These are phyloP conservation scores for Akebia trifoliata DNA, from an alignment of 164 flowering plant species.

Conservation along the genomic window DNA sequence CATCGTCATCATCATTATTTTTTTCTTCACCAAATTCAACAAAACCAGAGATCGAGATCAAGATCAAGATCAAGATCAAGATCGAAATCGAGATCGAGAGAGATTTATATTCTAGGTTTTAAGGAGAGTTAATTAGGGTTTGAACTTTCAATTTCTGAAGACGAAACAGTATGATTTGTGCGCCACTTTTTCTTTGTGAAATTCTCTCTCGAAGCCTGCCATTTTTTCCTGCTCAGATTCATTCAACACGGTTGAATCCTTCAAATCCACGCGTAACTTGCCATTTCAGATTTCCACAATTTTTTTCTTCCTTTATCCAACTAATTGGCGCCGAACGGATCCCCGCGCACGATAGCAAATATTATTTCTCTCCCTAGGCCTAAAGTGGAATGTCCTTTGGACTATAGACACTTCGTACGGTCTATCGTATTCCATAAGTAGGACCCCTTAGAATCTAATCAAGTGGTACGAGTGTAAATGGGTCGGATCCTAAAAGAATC, in stretches of 20 bases:
- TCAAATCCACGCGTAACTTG: not conserved
- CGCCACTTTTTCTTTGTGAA: too few species aligned
- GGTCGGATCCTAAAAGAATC: too few species aligned
- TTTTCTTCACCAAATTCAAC: not conserved
- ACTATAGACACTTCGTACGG: not conserved
- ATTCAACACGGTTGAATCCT: too few species aligned
- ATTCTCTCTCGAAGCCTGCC: too few species aligned
- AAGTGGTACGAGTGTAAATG: too few species aligned
- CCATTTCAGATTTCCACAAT: not conserved
- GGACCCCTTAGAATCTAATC: too few species aligned
- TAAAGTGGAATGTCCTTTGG: not conserved
- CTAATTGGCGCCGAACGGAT: not conserved
- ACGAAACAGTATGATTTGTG: too few species aligned
- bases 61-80: not conserved
- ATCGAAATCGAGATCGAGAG: not conserved
- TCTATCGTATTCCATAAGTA: not conserved
- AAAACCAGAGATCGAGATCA: not conserved
- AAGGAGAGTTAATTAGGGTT: not conserved
- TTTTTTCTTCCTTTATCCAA: not conserved
- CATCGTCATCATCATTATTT: constrained; percentile 63
- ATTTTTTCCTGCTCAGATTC: too few species aligned
- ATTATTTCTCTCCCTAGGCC: not conserved
- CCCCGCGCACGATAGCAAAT: constrained; percentile 3
- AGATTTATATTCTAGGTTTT: not conserved
- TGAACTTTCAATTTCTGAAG: too few species aligned